Evolutionary conservation across 495 filamentous ascomycete species (phyloP).

Genomic region (Hypoxylon cercidicola): DNA sequence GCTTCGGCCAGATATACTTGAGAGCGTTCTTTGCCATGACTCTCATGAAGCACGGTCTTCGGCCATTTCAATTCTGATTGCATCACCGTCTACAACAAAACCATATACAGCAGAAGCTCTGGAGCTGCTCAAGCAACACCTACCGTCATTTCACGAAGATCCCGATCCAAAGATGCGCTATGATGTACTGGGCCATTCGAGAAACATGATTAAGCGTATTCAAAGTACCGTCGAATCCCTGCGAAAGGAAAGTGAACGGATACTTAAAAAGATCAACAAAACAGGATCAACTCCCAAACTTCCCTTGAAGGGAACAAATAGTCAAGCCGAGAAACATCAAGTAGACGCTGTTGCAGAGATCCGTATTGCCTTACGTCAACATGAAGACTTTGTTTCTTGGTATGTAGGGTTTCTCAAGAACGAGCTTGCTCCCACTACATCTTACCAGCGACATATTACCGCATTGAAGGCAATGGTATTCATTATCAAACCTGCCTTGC

Average conservation of each 20-base stretch:
- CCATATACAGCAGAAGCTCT: slow-evolving; percentile 71
- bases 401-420: slow-evolving; percentile 75
- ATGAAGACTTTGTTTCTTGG: slow-evolving; percentile 70
- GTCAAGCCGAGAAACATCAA: slow-evolving; percentile 31
- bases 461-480: slow-evolving; percentile 73
- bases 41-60: slow-evolving; percentile 73
- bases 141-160: slow-evolving; percentile 79
- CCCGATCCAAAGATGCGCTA: slow-evolving; percentile 85
- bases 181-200: slow-evolving; percentile 74
- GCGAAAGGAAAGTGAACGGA: slow-evolving; percentile 27
- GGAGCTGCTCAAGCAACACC: slow-evolving; percentile 64
- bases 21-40: slow-evolving; percentile 69
- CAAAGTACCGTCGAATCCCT: slow-evolving; percentile 55
- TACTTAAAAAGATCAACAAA: slow-evolving; percentile 32
- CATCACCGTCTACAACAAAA: slow-evolving; percentile 73
- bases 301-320: not conserved
- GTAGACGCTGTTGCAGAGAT: slow-evolving; percentile 1
- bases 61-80: slow-evolving; percentile 77
- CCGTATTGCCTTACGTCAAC: slow-evolving; percentile 47
- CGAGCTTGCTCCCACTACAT: slow-evolving; percentile 78
- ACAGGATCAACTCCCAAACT: not conserved
- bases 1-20: slow-evolving; percentile 47
- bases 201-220: slow-evolving; percentile 73
- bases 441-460: slow-evolving; percentile 88
- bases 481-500: slow-evolving; percentile 58